Conservation (phyloP, 139 green algal species). For the Marvania coccoides region DNA sequence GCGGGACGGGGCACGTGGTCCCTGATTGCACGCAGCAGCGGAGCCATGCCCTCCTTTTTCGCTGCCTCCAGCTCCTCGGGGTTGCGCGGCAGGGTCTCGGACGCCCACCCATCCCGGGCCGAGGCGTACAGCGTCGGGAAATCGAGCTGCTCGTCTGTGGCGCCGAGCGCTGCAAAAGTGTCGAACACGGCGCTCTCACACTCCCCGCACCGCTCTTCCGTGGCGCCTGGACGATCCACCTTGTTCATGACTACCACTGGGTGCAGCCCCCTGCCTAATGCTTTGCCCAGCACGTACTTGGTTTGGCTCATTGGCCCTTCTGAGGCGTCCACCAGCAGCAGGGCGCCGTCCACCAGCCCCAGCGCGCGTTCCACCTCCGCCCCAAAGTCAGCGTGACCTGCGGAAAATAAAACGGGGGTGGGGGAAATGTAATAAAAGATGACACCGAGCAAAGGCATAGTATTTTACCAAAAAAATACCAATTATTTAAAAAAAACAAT, state of each 20-base stretch:
- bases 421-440: too few species aligned
- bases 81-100: neutral
- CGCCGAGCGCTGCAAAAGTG: constrained; percentile 72
- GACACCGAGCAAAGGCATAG: too few species aligned
- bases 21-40: constrained; percentile 73
- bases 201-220: constrained; percentile 46
- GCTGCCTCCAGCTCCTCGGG: neutral
- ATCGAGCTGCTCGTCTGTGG: constrained; percentile 81
- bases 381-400: constrained; percentile 90
- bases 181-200: constrained; percentile 74
- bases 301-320: constrained; percentile 79
- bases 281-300: constrained; percentile 88
- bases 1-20: constrained; percentile 61
- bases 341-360: constrained; percentile 79
- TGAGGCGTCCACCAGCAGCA: constrained; percentile 82
- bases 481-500: too few species aligned
- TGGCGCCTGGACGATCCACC: constrained; percentile 38
- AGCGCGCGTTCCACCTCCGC: constrained; percentile 84
- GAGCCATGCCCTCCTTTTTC: constrained; percentile 41
- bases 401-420: too few species aligned
- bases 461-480: too few species aligned
- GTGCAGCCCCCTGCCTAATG: constrained; percentile 50
- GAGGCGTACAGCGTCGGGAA: constrained; percentile 79
- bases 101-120: constrained; percentile 38
- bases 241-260: constrained; percentile 88